Conservation (phyloP, 1,284 basidiomycete genomes). For the Neonothopanus nambi region DNA sequence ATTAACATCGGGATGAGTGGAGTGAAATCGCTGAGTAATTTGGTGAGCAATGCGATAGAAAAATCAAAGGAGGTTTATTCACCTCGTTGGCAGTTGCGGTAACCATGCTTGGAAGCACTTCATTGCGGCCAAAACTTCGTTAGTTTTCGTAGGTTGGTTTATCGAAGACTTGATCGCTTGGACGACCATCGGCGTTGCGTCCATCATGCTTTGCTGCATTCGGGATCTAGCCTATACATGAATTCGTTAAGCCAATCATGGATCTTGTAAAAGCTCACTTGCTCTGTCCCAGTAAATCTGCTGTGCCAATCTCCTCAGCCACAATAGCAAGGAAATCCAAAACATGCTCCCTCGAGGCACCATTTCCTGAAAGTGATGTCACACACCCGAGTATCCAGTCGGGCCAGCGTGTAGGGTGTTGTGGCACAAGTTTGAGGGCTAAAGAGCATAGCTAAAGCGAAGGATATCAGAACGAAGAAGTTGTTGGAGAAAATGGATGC, state of each 20-base stretch:
- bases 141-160: constrained; percentile 33
- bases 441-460: constrained; percentile 63
- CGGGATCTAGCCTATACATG: constrained; percentile 40
- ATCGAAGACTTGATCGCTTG: constrained; percentile 62
- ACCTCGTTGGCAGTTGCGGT: constrained; percentile 67
- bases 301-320: constrained; percentile 76
- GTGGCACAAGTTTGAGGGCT: constrained; percentile 69
- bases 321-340: constrained; percentile 84
- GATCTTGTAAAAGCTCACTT: constrained; percentile 51
- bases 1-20: constrained; percentile 64
- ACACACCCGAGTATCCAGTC: constrained; percentile 70
- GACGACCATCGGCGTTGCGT: constrained; percentile 69
- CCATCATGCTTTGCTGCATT: constrained; percentile 61
- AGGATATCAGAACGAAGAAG: background rate
- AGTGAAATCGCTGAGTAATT: constrained; percentile 52
- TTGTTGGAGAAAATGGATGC: constrained; percentile 7
- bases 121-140: constrained; percentile 68
- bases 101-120: constrained; percentile 85
- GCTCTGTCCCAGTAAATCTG: constrained; percentile 72
- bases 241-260: background rate
- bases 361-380: constrained; percentile 55
- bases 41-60: constrained; percentile 6
- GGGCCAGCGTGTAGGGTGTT: constrained; percentile 60
- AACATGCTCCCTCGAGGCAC: constrained; percentile 55
- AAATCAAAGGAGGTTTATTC: constrained; percentile 26